Evolutionary conservation across 2,329 filamentous ascomycete genomes (phyloP), one percentile per base, ranked within the genome.

Genomic region (Grosmannia huntii): DNA sequence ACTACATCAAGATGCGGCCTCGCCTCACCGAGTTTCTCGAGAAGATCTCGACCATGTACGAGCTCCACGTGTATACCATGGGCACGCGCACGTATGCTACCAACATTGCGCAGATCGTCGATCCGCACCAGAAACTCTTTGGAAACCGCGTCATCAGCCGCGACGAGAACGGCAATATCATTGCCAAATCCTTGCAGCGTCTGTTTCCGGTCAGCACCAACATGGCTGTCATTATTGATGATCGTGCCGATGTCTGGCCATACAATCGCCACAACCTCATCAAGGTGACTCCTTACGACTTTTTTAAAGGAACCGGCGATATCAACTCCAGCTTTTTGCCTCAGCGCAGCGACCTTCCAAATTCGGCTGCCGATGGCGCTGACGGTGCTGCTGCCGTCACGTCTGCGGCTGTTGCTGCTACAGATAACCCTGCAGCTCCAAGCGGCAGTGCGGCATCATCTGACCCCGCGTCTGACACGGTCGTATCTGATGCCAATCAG

Each of bases 181-280:
- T 86, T 3, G 85, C 87, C 60, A 99, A 99, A 77, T 94, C 85
- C 64, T 75, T 99, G 33, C 88, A 94, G 68, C 83, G 94, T 9
- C 73, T 99, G 16, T 99, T 99, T 70, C 94, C 95, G 5, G 89
- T 96, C 60, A 95, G 95, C 71, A 97, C 92, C 6, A 92, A 95
- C 71, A 99, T 99, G 94, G 95, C 96, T 0, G 91, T 96, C 60
- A 96, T 99, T 66, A 99, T 99, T 63, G 94, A 99, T 68, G 94
- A 99, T 71, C 83, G 94, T 64, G 90, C 90, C 57, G 94, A 99
- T 69, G 92, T 99, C 9, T 99, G 94, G 94, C 83, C 83, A 1
- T 83, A 86, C 64, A 97, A 96, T 78, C 86, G 87, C 65, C 82
- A 87, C 5, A 96, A 99, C 66, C 80, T 99, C 41, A 90, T 99